phyloP scores from a whole-genome alignment of 1,284 basidiomycete genomes.

The Microbotryomycetes sp. region DNA sequence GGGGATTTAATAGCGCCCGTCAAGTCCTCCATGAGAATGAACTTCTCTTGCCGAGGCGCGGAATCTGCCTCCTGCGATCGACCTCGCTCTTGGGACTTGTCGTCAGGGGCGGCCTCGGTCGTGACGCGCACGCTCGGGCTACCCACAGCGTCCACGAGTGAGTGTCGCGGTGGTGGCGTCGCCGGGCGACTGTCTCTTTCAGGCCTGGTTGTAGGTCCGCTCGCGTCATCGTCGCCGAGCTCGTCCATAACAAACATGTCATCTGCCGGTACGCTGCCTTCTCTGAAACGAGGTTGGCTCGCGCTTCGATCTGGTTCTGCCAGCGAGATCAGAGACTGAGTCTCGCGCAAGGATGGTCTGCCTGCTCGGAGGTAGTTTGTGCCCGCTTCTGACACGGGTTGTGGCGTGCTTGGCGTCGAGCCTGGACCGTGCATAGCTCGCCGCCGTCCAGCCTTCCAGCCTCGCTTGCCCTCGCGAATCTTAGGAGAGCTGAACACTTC shows the following conservation, averaged over 20 bases:
- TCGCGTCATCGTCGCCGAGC: slow-evolving; percentile 32
- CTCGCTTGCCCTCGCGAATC: slow-evolving; percentile 19
- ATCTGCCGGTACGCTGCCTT: slow-evolving; percentile 36
- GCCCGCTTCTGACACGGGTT: not conserved
- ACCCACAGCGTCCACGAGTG: not conserved
- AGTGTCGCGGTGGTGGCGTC: not conserved
- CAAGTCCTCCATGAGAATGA: slow-evolving; percentile 97
- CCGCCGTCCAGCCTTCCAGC: slow-evolving; percentile 20
- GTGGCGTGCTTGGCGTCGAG: not conserved
- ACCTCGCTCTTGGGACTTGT: not conserved
- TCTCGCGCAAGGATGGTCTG: not conserved
- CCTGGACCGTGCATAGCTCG: not conserved
- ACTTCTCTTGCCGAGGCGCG: slow-evolving; percentile 79
- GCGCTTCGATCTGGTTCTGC: not conserved
- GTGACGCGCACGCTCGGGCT: not conserved
- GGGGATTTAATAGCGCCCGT: slow-evolving; percentile 89
- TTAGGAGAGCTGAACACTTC: slow-evolving; percentile 54
- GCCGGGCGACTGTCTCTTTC: not conserved
- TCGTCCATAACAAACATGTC: slow-evolving; percentile 47
- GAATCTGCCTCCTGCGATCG: slow-evolving; percentile 13
- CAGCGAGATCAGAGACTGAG: not conserved
- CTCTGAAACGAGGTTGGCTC: slow-evolving; percentile 14
- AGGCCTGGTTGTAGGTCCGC: too few relatives aligned
- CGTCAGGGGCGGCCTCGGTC: not conserved
- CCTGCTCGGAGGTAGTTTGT: not conserved